Evolutionary conservation across 2,329 filamentous ascomycete species (phyloP).

Genomic region (Mycosphaerella arachidis): DNA sequence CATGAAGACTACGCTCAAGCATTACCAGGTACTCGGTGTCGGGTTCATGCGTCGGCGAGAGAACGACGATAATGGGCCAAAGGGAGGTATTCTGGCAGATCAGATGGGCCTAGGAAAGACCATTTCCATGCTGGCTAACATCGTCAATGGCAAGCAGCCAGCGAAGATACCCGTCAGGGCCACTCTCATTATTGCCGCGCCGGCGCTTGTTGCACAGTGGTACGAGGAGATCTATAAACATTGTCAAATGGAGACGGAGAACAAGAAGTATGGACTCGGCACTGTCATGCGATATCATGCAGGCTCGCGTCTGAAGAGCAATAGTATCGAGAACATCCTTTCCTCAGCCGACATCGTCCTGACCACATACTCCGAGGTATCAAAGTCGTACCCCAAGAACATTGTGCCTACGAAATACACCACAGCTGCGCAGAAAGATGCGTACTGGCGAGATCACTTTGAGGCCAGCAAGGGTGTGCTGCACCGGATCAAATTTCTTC

Average conservation of each 20-base stretch:
- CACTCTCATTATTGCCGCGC: conserved; percentile 43
- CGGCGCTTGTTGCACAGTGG: conserved; percentile 41
- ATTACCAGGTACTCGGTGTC: conserved; percentile 50
- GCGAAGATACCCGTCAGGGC: conserved; percentile 23
- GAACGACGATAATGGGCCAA: conserved; percentile 32
- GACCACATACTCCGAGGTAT: conserved; percentile 42
- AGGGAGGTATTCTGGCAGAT: conserved; percentile 81
- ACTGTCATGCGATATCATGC: conserved; percentile 16
- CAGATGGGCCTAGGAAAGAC: conserved; percentile 99
- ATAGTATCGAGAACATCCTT: conserved; percentile 10
- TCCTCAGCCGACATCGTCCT: conserved; percentile 30
- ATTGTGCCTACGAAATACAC: conserved; percentile 35
- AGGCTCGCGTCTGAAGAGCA: conserved; percentile 7
- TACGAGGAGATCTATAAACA: conserved; percentile 27
- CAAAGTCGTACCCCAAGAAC: conserved; percentile 40
- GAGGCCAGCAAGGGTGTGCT: conserved; percentile 35
- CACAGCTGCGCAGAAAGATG: conserved; percentile 38
- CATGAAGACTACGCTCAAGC: conserved; percentile 44
- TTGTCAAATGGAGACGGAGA: conserved; percentile 9
- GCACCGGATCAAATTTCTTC: conserved; percentile 43
- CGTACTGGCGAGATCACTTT: conserved; percentile 35
- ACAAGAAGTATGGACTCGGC: conserved; percentile 21
- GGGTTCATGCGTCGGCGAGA: conserved; percentile 55
- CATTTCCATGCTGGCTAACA: conserved; percentile 54
- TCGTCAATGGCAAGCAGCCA: conserved; percentile 37